Evolutionary conservation across 2,329 filamentous ascomycete genomes (phyloP), one percentile per base, ranked within the genome.

Genomic region (Ophiocordyceps sinensis): DNA sequence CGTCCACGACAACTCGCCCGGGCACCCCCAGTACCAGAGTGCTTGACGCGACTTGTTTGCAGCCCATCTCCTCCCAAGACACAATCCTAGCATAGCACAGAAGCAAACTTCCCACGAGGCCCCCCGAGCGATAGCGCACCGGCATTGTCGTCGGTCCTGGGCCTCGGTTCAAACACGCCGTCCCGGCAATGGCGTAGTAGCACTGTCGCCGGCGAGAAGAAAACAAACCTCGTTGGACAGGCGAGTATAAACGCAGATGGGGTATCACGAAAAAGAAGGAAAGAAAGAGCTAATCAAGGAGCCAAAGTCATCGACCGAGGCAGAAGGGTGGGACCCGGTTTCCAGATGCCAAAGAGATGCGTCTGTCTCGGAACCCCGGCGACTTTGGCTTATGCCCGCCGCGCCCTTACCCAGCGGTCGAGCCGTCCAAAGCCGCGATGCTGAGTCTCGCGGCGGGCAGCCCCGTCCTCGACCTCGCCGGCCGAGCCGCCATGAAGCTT

Each of bases 391-490:
- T 35, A 35, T 15, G n/a, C 32, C 9, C 32, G n/a, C 15, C 32
- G 32, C n/a, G 32, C 32, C n/a, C 38, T 10, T 19, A 42, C 55
- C 54, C 57, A 59, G 43, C 58, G 52, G 39, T 58, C 56, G 36
- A 65, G 51, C 39, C 65, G 63, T 32, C 65, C 60, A 43, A 79
- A 73, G n/a, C 76, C 75, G 21, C 76, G 70, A 57, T 79, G 69
- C 42, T 69, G 59, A 13, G 56, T 53, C 55, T 80, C 77, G 12
- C 77, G 67, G 28, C 69, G 64, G 1, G 77, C 76, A 11, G 77
- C 77, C 7, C 75, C 75, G 51, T 81, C 77, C 47, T 75, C 63
- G 47, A 73, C 68, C 21, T 65, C 64, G 45, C 64, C 65, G 2
- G 56, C 55, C 2, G 60, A 59, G 36, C 69, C 52, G 10, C 58